Percentiles rank a stretch among this genome's conserved stretches.
Evolutionary conservation across 2,329 filamentous ascomycete genomes (phyloP).

Genomic region (Fusarium liriodendri): DNA sequence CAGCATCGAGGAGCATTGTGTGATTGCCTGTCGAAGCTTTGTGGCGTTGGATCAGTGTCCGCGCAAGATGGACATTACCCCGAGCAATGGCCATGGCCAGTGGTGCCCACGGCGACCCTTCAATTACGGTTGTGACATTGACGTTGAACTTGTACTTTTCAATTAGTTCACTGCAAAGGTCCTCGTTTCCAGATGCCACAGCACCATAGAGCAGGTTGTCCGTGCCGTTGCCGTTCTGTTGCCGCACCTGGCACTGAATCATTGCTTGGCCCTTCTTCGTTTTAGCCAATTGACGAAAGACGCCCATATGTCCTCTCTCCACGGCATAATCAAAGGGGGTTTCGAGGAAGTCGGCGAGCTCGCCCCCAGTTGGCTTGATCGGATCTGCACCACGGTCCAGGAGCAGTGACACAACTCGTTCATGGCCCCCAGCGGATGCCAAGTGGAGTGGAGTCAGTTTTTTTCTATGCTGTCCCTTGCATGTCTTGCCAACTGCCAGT

Average conservation of each 20-base stretch:
- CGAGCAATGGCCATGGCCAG: not conserved
- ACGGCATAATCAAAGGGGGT: not conserved
- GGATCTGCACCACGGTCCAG: not conserved
- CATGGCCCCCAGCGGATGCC: not conserved
- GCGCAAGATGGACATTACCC: not conserved
- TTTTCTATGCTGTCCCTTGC: accelerated
- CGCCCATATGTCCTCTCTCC: accelerated
- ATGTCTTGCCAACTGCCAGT: not conserved
- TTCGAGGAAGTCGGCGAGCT: accelerated
- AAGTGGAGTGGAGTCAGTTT: not conserved
- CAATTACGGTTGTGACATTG: not conserved
- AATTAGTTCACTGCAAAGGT: not conserved
- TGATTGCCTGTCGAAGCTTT: not conserved
- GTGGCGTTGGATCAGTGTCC: not conserved
- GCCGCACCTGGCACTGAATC: not conserved
- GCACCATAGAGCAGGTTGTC: not conserved
- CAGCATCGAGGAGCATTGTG: not conserved
- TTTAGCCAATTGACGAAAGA: not conserved
- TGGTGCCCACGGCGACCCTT: not conserved
- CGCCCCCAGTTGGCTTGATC: accelerated
- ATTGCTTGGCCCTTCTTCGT: not conserved
- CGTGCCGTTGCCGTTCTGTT: accelerated
- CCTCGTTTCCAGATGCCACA: not conserved
- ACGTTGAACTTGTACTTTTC: not conserved
- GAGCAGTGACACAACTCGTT: not conserved